Base-by-base conservation (phyloP, 768 basidiomycete species). In the Pseudohyphozyma bogoriensis region DNA sequence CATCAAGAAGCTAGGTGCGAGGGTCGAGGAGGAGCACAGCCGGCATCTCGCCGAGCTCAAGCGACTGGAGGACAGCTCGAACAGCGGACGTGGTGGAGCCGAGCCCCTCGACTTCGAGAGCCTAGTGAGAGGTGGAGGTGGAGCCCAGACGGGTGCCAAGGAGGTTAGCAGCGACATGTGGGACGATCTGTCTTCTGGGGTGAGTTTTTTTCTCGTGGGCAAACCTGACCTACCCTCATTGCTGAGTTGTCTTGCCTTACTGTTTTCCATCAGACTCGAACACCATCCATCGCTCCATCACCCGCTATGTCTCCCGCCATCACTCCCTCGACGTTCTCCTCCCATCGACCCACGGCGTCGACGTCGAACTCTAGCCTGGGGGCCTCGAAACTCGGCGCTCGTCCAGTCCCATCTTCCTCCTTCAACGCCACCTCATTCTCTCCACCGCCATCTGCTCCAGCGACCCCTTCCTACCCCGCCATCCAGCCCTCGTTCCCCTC, bases 1-100 rank as follows among this genome's bases (percentile, higher is more conserved):
- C 15, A 78, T 79, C 70, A 75, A 76, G 58, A 65, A 70, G 7
- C 73, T 79, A 2, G 73, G 87, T 22, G 83, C 87, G 31, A 83
- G 93, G 11, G 92, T 99, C 13, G 89, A 96, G 74, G 81, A 81
- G 67, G 95, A 97, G 72, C 95, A 97, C 66, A 78, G 85, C 59
- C 87, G 90, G 69, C 93, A 91, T 73, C 78, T 99, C 12, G 84
- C 89, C 40, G 95, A 97, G 72, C 86, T 90, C 2, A 89, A 91
- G 66, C 80, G 92, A 33, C 77, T 92, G 26, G 91, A 95, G 70
- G 87, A 90, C 24, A 66, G 59, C 44, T 28, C 9, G 6, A 36
- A 26, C 20, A 49, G 51, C 20, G 61, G 32, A 3, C 46, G 32
- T 2, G 47, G 52, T 13, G 37, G 55, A 56, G 76, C 79, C 12